Conservation (phyloP, 768 basidiomycete genomes). For the Candolleomyces aberdarensis region DNA sequence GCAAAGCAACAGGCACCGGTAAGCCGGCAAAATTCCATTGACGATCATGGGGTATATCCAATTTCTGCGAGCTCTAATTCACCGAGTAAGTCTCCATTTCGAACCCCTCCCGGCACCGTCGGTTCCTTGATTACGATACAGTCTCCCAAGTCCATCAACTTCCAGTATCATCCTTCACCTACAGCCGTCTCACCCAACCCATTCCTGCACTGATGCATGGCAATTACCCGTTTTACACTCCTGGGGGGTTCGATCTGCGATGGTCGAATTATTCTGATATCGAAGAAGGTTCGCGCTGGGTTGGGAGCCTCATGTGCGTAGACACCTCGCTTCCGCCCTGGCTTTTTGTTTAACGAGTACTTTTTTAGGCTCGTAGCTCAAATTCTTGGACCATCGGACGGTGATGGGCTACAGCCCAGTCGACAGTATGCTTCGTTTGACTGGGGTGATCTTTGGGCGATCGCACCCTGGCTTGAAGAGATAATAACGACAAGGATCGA, state of each 20-base stretch:
- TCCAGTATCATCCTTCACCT: constrained; percentile 27
- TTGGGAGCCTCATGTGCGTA: constrained; percentile 65
- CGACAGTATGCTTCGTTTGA: constrained; percentile 69
- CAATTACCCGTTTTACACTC: constrained; percentile 73
- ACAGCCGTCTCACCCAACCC: constrained; percentile 51
- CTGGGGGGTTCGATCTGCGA: constrained; percentile 64
- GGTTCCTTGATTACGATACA: not conserved
- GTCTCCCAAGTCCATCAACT: constrained; percentile 26
- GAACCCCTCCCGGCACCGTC: not conserved
- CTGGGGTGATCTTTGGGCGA: constrained; percentile 63
- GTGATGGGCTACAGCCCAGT: constrained; percentile 38
- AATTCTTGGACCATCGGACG: constrained; percentile 43
- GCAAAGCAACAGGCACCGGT: not conserved
- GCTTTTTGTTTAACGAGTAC: constrained; percentile 3
- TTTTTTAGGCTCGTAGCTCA: constrained; percentile 58
- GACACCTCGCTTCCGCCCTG: constrained; percentile 3
- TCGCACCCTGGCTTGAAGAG: constrained; percentile 80
- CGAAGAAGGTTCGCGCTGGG: constrained; percentile 64
- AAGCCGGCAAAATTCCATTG: constrained; percentile 19
- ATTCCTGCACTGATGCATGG: constrained; percentile 50
- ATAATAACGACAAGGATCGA: constrained; percentile 60
- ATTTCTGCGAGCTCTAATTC: constrained; percentile 21
- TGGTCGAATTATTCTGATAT: constrained; percentile 52
- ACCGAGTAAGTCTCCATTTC: not conserved
- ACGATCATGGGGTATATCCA: constrained; percentile 46